Evolutionary conservation across 768 basidiomycete genomes (phyloP), one percentile per base, ranked within the genome.

Genomic region (Phanerodontia chrysosporium): DNA sequence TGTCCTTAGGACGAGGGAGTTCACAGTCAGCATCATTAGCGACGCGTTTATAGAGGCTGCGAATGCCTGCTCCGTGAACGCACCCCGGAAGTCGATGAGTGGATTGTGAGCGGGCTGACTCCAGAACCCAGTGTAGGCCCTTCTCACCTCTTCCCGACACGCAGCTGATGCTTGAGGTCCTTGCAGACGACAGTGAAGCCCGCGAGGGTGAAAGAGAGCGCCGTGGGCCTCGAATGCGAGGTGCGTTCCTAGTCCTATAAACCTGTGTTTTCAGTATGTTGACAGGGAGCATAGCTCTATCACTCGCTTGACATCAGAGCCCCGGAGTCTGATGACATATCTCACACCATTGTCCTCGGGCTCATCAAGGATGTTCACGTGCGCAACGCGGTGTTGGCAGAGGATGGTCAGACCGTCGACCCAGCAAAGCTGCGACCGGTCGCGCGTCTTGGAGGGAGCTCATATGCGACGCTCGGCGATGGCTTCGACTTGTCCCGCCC

Each of bases 11-110:
- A 86, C 82, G 13, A 84, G 83, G 61, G 78, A 88, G 66, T 92
- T 92, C 70, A 85, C 84, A 6, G 81, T 87, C 51, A 87, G 83
- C 65, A 83, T 89, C 54, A 83, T 93, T 64, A 87, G 84, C 57
- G 87, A 91, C 68, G 71, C 82, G 0, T 81, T 85, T 62, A 72
- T 78, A 46, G 82, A 85, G 64, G 80, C 81, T 2, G 83, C 82
- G 8, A 86, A 86, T 65, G 70, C 73, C 51, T 74, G 78, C 16
- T 76, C 82, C 6, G 76, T 83, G 24, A 82, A 86, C 57, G 77
- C 82, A 14, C 83, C 83, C 75, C 74, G 3, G 69, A 78, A 46
- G 73, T 76, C 28, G 75, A 82, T 64, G 83, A 86, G 70, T 88
- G 85, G 86, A 69, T 76, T 46, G 70, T 86, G 55, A 83, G 83